Percentiles rank a stretch among this genome's conserved stretches.
Conservation (phyloP, 495 filamentous ascomycete species). For the Penicillium manginii region DNA sequence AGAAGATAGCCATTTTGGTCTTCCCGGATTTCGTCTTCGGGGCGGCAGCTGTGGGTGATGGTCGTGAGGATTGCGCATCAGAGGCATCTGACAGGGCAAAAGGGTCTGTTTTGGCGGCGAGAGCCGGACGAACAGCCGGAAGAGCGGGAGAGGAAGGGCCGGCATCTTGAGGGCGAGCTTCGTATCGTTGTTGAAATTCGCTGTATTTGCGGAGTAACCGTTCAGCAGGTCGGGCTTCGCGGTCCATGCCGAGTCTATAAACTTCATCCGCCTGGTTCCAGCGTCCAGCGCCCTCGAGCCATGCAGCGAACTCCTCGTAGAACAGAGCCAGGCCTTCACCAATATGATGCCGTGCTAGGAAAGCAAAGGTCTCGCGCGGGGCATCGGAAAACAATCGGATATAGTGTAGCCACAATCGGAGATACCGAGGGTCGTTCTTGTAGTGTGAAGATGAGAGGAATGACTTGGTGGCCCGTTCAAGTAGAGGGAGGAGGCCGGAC, state of each 20-base stretch:
- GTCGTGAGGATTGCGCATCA: slow-evolving; percentile 63
- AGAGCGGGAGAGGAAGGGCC: slow-evolving; percentile 85
- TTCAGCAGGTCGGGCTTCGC: slow-evolving; percentile 81
- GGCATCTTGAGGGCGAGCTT: slow-evolving; percentile 58
- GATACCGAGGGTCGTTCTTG: slow-evolving; percentile 91
- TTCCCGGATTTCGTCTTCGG: slow-evolving; percentile 64
- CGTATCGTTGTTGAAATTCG: slow-evolving; percentile 83
- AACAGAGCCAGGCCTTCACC: slow-evolving; percentile 90
- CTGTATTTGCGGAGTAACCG: slow-evolving; percentile 83
- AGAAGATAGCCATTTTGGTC: slow-evolving; percentile 91
- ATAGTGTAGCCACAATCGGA: slow-evolving; percentile 92
- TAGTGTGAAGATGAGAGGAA: slow-evolving; percentile 86
- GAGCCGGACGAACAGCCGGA: slow-evolving; percentile 78
- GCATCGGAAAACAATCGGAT: slow-evolving; percentile 90
- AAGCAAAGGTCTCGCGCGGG: slow-evolving; percentile 89
- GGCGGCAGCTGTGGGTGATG: slow-evolving; percentile 45
- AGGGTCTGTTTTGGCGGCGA: slow-evolving; percentile 84
- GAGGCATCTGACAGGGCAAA: slow-evolving; percentile 57
- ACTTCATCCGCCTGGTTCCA: slow-evolving; percentile 95
- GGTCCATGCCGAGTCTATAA: slow-evolving; percentile 83
- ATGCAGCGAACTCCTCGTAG: slow-evolving; percentile 95
- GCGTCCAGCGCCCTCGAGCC: slow-evolving; percentile 82
- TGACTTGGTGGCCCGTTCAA: slow-evolving; percentile 89
- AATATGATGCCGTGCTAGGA: slow-evolving; percentile 83
- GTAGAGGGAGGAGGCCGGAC: slow-evolving; percentile 82